A percentile compares a stretch with the other conserved stretches of the same genome.
phyloP scores from a whole-genome alignment of 2,329 filamentous ascomycete genomes.

The Exserohilum turcica region DNA sequence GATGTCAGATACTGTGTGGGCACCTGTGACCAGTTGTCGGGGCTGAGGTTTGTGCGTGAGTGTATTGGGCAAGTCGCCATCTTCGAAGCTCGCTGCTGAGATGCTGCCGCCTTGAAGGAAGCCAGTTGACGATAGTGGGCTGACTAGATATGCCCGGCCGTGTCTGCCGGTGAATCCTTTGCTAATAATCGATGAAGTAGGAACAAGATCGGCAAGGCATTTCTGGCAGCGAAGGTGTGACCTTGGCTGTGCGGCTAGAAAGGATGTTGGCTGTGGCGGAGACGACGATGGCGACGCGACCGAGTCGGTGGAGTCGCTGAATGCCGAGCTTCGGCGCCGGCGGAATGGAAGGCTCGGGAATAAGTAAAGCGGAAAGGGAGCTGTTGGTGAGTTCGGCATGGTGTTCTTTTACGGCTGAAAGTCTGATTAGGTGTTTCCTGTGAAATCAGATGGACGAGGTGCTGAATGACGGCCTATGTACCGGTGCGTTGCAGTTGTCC shows the following conservation, averaged over 20 bases:
- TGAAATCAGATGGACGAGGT: neutral
- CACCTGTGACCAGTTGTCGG: constrained; percentile 65
- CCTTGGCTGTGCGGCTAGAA: constrained; percentile 43
- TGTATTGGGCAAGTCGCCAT: constrained; percentile 61
- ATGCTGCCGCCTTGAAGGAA: constrained; percentile 14
- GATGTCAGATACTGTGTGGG: constrained; percentile 66
- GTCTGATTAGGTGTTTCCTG: neutral
- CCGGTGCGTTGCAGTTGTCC: too few species aligned
- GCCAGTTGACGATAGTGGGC: constrained; percentile 48
- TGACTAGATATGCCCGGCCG: constrained; percentile 67
- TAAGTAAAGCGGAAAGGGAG: constrained; percentile 52
- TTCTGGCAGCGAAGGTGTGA: constrained; percentile 64
- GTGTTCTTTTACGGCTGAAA: neutral
- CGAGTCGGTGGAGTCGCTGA: constrained; percentile 34
- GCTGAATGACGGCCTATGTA: neutral
- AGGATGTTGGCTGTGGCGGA: constrained; percentile 31
- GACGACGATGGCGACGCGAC: constrained; percentile 28
- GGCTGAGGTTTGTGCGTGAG: constrained; percentile 61
- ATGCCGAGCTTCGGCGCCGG: constrained; percentile 51
- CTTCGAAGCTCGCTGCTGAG: constrained; percentile 18
- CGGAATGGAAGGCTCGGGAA: constrained; percentile 45
- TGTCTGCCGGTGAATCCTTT: constrained; percentile 70
- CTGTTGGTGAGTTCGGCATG: constrained; percentile 24
- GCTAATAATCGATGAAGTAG: constrained; percentile 64
- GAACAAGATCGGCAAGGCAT: constrained; percentile 64